Percentiles rank a stretch among this genome's conserved stretches.
Conservation (phyloP, 495 filamentous ascomycete genomes). For the Chaetomium tenue region DNA sequence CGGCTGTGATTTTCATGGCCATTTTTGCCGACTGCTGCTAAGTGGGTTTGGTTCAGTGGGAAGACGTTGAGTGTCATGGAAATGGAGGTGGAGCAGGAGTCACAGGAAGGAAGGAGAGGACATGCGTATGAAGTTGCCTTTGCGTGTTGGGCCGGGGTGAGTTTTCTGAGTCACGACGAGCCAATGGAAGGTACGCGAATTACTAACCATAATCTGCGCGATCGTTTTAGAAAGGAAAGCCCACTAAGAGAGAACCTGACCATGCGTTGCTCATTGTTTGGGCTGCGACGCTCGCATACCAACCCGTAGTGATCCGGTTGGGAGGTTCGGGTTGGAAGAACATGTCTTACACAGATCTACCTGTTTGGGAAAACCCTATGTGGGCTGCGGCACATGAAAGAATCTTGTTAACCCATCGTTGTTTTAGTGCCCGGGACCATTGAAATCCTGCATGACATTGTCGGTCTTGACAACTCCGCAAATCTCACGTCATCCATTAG, state of each 20-base stretch:
- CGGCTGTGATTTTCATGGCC: constrained; percentile 29
- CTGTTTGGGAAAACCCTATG: too few species aligned
- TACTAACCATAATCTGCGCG: background rate
- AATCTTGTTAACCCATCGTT: too few species aligned
- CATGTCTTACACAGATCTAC: too few species aligned
- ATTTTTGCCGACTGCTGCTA: background rate
- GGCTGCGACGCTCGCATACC: background rate
- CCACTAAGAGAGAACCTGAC: background rate
- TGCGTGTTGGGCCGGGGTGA: background rate
- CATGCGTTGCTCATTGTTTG: background rate
- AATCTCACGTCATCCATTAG: background rate
- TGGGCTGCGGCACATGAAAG: too few species aligned
- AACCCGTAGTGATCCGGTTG: too few species aligned
- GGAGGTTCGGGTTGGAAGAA: too few species aligned
- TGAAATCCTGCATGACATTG: too few species aligned
- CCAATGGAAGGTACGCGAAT: background rate
- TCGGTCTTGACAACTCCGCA: background rate
- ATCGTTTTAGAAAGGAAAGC: background rate
- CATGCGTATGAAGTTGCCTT: background rate
- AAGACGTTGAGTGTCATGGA: background rate
- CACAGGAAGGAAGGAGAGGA: background rate
- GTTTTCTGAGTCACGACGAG: background rate
- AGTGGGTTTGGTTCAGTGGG: background rate
- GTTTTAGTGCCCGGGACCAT: too few species aligned
- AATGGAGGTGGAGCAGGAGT: background rate